Evolutionary conservation across 495 filamentous ascomycete genomes (phyloP).

Genomic region (Trichoderma reesei): DNA sequence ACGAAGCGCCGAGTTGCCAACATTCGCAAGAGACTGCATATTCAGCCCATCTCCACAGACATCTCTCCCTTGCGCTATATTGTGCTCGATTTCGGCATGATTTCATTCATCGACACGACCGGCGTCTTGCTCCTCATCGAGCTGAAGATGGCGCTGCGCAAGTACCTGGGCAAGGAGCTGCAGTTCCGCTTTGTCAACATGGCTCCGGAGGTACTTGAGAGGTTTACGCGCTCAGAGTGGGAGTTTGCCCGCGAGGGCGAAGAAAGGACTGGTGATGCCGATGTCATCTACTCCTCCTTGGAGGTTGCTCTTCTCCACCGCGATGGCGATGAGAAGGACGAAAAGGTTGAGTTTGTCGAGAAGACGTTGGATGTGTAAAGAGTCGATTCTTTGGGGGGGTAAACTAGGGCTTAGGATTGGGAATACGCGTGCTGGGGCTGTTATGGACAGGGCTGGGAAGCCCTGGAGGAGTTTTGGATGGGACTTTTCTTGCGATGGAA

Average conservation of each 20-base stretch:
- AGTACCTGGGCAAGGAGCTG: conserved; percentile 3
- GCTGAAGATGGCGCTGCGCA: neutral
- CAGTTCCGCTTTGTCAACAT: conserved; percentile 6
- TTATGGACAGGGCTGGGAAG: neutral
- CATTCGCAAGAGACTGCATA: neutral
- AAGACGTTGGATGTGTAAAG: neutral
- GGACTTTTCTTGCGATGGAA: neutral
- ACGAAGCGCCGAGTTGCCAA: neutral
- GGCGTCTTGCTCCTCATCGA: neutral
- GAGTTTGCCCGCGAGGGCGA: neutral
- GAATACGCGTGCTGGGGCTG: neutral
- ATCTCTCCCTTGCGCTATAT: neutral
- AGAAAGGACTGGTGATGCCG: neutral
- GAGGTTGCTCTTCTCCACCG: neutral
- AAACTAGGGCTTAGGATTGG: neutral
- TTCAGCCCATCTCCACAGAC: neutral
- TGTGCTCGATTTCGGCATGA: neutral
- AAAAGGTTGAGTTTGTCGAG: neutral
- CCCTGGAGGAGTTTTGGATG: neutral
- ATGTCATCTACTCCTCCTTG: neutral
- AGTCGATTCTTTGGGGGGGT: neutral
- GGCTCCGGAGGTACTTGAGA: neutral
- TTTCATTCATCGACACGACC: neutral
- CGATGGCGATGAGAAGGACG: neutral
- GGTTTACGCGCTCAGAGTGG: conserved; percentile 2